phyloP scores from a whole-genome alignment of 225 moss, liverwort and hornwort species.

The Lunularia cruciata region DNA sequence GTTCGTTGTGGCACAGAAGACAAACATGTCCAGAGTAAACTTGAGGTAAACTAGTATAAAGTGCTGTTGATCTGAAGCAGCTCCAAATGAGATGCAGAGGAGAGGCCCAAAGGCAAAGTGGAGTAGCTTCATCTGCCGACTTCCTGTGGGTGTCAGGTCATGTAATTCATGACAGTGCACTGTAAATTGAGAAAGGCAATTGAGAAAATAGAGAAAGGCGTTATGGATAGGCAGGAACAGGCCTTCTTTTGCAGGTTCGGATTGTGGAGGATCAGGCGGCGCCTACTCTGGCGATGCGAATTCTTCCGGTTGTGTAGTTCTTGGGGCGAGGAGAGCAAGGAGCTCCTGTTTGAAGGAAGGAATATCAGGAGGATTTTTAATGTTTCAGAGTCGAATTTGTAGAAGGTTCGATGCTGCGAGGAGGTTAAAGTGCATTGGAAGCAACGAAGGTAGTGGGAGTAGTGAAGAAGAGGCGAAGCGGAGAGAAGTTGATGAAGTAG shows the following conservation, averaged over 20 bases:
- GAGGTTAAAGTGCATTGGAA: constrained; percentile 32
- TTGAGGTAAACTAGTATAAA: too few species aligned
- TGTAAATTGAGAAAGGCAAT: too few species aligned
- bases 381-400: constrained; percentile 30
- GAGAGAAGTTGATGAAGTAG: constrained; percentile 42
- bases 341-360: constrained; percentile 20
- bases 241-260: constrained; percentile 16
- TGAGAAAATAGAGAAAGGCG: constrained; percentile 28
- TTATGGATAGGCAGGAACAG: constrained; percentile 36
- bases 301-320: constrained; percentile 22
- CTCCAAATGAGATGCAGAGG: too few species aligned
- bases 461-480: constrained; percentile 26
- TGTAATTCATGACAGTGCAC: too few species aligned
- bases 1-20: too few species aligned
- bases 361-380: constrained; percentile 14
- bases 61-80: too few species aligned
- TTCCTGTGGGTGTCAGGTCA: too few species aligned
- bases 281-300: constrained; percentile 6
- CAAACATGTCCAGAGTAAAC: too few species aligned
- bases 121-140: too few species aligned
- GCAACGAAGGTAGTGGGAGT: constrained; percentile 24
- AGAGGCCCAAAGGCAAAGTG: too few species aligned
- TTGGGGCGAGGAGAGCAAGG: constrained; percentile 15
- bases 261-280: constrained; percentile 7
- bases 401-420: constrained; percentile 18